These are phyloP conservation scores for Tolypocladium ovalisporum DNA, from an alignment of 2,329 filamentous ascomycete genomes.

Conservation along the genomic window DNA sequence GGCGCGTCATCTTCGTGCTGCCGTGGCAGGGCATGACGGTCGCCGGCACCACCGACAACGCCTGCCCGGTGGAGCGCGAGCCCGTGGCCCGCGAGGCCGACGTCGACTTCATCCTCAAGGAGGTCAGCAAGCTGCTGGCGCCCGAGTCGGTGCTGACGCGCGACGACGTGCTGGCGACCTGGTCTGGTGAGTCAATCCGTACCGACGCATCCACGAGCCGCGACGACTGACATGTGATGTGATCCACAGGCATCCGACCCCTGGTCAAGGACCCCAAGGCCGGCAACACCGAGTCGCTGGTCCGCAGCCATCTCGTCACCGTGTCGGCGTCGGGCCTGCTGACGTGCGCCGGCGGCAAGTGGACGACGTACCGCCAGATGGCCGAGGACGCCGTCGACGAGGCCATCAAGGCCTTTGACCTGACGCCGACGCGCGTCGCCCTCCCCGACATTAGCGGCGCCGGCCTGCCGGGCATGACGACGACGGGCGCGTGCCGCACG, in stretches of 20 bases:
- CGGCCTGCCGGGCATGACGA: slow-evolving; percentile 30
- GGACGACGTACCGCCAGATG: slow-evolving; percentile 86
- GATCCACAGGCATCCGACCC: slow-evolving; percentile 56
- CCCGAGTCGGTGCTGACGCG: slow-evolving; percentile 66
- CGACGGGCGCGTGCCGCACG: slow-evolving; percentile 65
- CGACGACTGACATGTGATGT: neutral
- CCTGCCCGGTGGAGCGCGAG: slow-evolving; percentile 55
- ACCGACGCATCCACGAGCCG: neutral
- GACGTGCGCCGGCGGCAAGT: slow-evolving; percentile 76
- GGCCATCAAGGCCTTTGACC: slow-evolving; percentile 55
- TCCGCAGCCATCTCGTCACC: slow-evolving; percentile 71
- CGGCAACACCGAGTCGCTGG: slow-evolving; percentile 71
- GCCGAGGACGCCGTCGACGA: slow-evolving; percentile 77
- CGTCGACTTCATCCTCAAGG: slow-evolving; percentile 71
- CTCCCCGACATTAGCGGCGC: slow-evolving; percentile 58
- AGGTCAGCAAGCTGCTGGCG: slow-evolving; percentile 65
- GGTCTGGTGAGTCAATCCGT: slow-evolving; percentile 50
- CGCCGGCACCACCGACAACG: slow-evolving; percentile 70
- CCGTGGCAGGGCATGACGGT: slow-evolving; percentile 84
- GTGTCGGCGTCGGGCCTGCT: slow-evolving; percentile 64
- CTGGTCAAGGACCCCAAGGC: slow-evolving; percentile 73
- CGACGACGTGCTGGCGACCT: slow-evolving; percentile 68
- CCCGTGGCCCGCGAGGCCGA: slow-evolving; percentile 66
- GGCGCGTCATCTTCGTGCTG: slow-evolving; percentile 80
- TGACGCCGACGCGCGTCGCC: slow-evolving; percentile 39